These are phyloP conservation scores for Phyllosticta capitalensis DNA, from an alignment of 2,329 filamentous ascomycete species.

Conservation along the genomic window DNA sequence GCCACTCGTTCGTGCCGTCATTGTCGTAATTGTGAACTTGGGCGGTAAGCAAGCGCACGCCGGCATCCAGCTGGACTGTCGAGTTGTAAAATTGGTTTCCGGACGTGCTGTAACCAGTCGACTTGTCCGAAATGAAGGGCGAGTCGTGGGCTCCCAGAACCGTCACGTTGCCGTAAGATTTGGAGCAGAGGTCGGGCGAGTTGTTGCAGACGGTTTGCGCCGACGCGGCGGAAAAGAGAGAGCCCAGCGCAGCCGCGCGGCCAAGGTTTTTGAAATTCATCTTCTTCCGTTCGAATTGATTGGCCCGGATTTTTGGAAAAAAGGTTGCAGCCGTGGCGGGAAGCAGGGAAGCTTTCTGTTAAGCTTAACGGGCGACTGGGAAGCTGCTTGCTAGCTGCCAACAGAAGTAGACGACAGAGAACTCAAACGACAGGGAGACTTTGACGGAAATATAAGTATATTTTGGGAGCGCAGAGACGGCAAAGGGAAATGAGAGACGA, in stretches of 20 bases:
- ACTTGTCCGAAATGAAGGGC: conserved; percentile 55
- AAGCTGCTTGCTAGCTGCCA: neutral
- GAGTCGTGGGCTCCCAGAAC: conserved; percentile 64
- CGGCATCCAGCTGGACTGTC: conserved; percentile 55
- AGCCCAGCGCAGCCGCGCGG: conserved; percentile 6
- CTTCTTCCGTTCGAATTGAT: neutral
- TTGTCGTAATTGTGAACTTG: conserved; percentile 52
- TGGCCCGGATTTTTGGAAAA: neutral
- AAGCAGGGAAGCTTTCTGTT: neutral
- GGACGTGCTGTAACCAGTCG: conserved; percentile 47
- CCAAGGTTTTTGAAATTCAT: conserved; percentile 8
- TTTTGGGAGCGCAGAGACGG: neutral
- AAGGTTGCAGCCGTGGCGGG: neutral
- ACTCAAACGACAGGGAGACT: neutral
- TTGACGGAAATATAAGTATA: neutral
- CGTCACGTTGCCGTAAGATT: conserved; percentile 60
- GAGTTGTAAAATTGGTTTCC: conserved; percentile 64
- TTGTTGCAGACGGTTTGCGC: conserved; percentile 56
- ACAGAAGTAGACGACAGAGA: neutral
- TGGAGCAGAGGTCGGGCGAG: conserved; percentile 58
- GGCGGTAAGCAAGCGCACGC: conserved; percentile 56
- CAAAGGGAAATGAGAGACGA: neutral
- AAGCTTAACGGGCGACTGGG: neutral
- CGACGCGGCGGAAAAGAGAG: neutral
- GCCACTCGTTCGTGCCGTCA: conserved; percentile 33